Evolutionary conservation across 108 stramenopile species (phyloP).

Genomic region (Hondaea fermentalgiana): DNA sequence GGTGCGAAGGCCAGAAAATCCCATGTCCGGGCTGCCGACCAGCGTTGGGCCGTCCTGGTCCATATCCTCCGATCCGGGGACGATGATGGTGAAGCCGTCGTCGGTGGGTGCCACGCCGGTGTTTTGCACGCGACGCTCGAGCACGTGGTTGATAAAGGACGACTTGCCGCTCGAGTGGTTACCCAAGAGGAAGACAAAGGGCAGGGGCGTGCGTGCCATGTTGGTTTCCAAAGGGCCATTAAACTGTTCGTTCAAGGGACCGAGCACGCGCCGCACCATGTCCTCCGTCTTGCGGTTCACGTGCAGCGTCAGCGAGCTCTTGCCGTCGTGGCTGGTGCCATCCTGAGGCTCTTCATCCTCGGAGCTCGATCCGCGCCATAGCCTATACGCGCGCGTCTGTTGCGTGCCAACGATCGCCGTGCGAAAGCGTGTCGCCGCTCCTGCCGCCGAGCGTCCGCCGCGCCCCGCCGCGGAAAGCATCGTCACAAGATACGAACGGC

Average conservation of each 20-base stretch:
- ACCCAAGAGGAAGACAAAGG: conserved; percentile 91
- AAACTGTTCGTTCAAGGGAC: conserved; percentile 38
- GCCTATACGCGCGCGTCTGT: not conserved
- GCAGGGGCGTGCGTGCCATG: conserved; percentile 57
- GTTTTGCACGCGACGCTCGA: conserved; percentile 78
- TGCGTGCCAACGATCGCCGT: no score
- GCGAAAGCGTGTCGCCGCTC: no score
- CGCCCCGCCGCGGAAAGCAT: no score
- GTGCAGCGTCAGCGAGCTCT: not conserved
- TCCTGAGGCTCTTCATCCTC: not conserved
- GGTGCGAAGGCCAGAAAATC: conserved; percentile 73
- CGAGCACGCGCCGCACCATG: conserved; percentile 21
- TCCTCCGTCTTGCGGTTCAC: conserved; percentile 24
- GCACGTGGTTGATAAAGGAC: conserved; percentile 88
- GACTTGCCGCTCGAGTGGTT: conserved; percentile 91
- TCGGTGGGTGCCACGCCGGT: conserved; percentile 99
- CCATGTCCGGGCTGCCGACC: conserved; percentile 93
- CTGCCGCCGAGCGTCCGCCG: no score
- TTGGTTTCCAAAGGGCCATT: conserved; percentile 47
- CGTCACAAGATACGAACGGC: no score
- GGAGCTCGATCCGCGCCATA: not conserved
- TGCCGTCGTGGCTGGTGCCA: not conserved
- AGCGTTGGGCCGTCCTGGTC: conserved; percentile 78
- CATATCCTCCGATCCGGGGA: conserved; percentile 77
- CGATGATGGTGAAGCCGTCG: conserved; percentile 94